Evolutionary conservation across 805 yeast species (phyloP).

Genomic region (Yarrowia porcina): DNA sequence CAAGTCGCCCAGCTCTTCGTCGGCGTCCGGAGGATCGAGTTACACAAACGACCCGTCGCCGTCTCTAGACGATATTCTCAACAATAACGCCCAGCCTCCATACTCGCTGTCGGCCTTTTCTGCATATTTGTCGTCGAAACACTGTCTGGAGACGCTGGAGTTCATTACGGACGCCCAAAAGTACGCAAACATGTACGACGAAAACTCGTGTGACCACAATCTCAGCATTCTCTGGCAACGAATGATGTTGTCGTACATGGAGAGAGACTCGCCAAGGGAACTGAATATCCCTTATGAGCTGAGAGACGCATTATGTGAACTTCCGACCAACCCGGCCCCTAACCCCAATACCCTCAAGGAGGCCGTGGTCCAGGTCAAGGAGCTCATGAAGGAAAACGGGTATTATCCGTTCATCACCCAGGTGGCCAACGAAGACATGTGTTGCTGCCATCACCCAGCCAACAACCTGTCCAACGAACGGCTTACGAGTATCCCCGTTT

Average conservation of each 20-base stretch:
- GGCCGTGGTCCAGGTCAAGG: slow-evolving; percentile 32
- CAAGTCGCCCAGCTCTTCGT: slow-evolving; percentile 2
- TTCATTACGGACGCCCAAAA: slow-evolving; percentile 35
- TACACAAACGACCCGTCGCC: slow-evolving; percentile 29
- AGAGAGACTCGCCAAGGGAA: slow-evolving; percentile 34
- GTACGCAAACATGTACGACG: slow-evolving; percentile 28
- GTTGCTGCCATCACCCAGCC: not conserved
- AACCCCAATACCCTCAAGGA: slow-evolving; percentile 31
- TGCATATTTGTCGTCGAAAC: slow-evolving; percentile 35
- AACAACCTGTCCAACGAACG: slow-evolving; percentile 9
- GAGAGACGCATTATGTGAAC: slow-evolving; percentile 31
- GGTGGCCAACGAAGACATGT: slow-evolving; percentile 12
- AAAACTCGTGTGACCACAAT: not conserved
- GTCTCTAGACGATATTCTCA: slow-evolving; percentile 35
- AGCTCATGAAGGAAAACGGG: slow-evolving; percentile 35
- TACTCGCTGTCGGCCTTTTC: slow-evolving; percentile 35
- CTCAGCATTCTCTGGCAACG: slow-evolving; percentile 32
- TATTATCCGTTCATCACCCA: slow-evolving; percentile 33
- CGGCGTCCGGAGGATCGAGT: not conserved
- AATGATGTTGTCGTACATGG: slow-evolving; percentile 34
- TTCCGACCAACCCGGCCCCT: slow-evolving; percentile 19
- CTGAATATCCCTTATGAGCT: slow-evolving; percentile 36
- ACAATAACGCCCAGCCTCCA: slow-evolving; percentile 33
- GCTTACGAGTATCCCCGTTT: not conserved
- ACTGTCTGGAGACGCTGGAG: slow-evolving; percentile 38